phyloP scores from a whole-genome alignment of 192 early-diverging fungal species.

The Entomortierella beljakovae region DNA sequence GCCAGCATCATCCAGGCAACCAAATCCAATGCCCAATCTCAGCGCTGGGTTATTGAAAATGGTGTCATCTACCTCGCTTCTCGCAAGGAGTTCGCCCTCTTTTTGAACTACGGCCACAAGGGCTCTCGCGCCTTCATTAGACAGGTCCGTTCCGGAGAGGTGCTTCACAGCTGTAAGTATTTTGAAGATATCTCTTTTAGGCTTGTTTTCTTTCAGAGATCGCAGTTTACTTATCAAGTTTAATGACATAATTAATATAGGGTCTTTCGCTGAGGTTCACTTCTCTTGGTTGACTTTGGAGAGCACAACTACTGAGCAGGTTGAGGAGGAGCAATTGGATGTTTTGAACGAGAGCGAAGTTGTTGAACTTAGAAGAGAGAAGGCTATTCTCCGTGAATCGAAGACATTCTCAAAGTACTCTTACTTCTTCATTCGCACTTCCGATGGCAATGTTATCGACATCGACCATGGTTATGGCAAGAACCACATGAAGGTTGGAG shows the following conservation, averaged over 20 bases:
- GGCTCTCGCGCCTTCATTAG: conserved; percentile 43
- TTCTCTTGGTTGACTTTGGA: conserved; percentile 54
- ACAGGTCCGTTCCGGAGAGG: conserved; percentile 28
- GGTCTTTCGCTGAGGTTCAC: conserved; percentile 45
- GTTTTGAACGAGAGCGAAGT: conserved; percentile 25
- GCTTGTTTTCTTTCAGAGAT: too few relatives aligned
- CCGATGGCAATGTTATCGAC: conserved; percentile 40
- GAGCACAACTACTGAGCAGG: conserved; percentile 1
- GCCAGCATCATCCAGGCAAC: conserved; percentile 34
- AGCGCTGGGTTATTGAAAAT: conserved; percentile 38
- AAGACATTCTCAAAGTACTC: conserved; percentile 29
- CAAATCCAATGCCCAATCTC: conserved; percentile 19
- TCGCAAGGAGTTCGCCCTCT: conserved; percentile 34
- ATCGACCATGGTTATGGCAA: conserved; percentile 40
- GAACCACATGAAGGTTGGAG: conserved; percentile 48
- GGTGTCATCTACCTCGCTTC: conserved; percentile 43
- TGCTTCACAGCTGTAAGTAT: conserved; percentile 34
- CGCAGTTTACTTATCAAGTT: too few relatives aligned
- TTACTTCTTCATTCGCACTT: conserved; percentile 49
- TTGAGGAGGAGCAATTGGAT: conserved; percentile 30
- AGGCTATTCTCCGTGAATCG: conserved; percentile 8
- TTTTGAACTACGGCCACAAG: conserved; percentile 43
- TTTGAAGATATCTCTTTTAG: too few relatives aligned
- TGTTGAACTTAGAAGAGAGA: conserved; percentile 20
- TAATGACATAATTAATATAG: not conserved